Evolutionary conservation across 192 early-diverging fungal genomes (phyloP), one percentile per base, ranked within the genome.

Genomic region (Dimargaris verticillata): DNA sequence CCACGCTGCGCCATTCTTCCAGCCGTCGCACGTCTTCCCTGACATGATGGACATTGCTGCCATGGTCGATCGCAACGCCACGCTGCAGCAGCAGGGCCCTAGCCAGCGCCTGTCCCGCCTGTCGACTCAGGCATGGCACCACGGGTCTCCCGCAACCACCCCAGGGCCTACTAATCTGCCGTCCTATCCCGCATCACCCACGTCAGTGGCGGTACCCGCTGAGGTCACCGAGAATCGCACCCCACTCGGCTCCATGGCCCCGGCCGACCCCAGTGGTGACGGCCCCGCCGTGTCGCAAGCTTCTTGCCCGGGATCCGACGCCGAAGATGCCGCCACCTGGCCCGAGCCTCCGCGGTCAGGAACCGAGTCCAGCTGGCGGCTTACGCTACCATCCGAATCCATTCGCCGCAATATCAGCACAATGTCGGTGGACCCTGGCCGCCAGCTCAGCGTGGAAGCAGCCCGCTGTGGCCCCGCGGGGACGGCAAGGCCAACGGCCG

Each of bases 11-110:
- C 74, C 74, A 5, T 76, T 76, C 43, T 76, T 76, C 53, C 74
- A 76, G 69, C 74, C 74, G 38, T 42, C 53, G 54, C 70, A 76
- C 59, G 74, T 76, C 46, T 76, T 76, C 60, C 71, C 71, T 3
- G 74, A 76, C 57, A 70, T 76, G 26, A 68, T 76, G 14, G 70
- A 65, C 65, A 69, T 76, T 43, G 70, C 69, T 44, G 66, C 74
- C 24, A 76, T 76, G 74, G 74, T 76, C 24, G 74, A 72, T 58
- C 64, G 74, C 43, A 71, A 72, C 42, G 53, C 53, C 28, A 28
- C 28, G n/a, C 22, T 55, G 25, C 29, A 55, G 17, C 25, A 17
- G 17, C 53, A 26, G 22, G 17, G 29, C n/a, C 17, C 28, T 14
- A 55, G 26, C 33, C 53, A 55, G 6, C 53, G 53, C 22, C 33